Base-by-base conservation (phyloP, 2,329 filamentous ascomycete genomes). In the Trichoderma harzianum region DNA sequence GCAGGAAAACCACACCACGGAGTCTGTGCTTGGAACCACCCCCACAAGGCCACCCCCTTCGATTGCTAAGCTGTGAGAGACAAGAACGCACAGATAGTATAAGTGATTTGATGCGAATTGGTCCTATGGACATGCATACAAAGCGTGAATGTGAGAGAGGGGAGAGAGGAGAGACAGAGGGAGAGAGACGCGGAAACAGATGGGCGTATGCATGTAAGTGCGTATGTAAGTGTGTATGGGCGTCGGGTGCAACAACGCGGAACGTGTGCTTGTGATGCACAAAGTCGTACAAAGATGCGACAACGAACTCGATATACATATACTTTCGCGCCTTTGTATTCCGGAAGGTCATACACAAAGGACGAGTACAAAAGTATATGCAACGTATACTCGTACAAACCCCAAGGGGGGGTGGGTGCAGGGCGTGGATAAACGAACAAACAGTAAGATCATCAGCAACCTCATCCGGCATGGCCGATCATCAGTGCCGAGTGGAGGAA, bases 401-500 rank as follows among this genome's bases (percentile, higher is more conserved):
- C 32, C 57, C 28, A n/a, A 34, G 24, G 32, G 66, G 55, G 55
- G 36, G 66, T 60, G 66, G 66, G 36, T 34, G 36, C 11, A 69
- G 66, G 66, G 66, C 43, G 55, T 61, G 66, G 55, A 58, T 60
- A 34, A 57, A 32, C 36, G 28, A 51, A 55, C 55, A 30, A 69
- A 34, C 66, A 60, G 55, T 69, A 69, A 69, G 66, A 69, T 69
- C n/a, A 51, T 34, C 43, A 32, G 34, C 65, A 61, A 34, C 55
- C 66, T 69, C 66, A 69, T 32, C 66, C 66, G 66, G 66, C 66
- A 60, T 60, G 66, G 66, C 66, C 66, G 66, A 69, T 51, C 66
- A 69, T 60, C 66, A 69, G 26, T 69, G 66, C 66, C 66, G 66
- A 21, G 36, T 68, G 65, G 65, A 60, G 65, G 53, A 61, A 39